These are phyloP conservation scores for Delonix regia DNA, from an alignment of 306 rosid genomes.

Conservation along the genomic window DNA sequence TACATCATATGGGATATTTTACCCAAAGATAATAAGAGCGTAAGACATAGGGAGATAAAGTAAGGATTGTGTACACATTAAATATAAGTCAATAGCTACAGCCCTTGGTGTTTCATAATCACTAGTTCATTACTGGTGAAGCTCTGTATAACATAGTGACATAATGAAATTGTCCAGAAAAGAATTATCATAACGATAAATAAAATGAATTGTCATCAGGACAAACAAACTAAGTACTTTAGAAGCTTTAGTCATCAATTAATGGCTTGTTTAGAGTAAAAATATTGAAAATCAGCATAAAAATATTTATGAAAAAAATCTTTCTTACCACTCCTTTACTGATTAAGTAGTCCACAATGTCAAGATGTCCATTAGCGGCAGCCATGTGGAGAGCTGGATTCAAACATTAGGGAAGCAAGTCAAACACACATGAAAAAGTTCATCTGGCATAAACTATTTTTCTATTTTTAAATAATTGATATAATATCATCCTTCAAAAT, in stretches of 20 bases:
- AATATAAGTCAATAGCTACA: not conserved
- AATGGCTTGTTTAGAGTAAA: not conserved
- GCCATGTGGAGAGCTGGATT: constrained; percentile 93
- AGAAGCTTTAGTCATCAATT: not conserved
- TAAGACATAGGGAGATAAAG: not conserved
- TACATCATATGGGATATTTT: not conserved
- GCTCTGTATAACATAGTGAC: not conserved
- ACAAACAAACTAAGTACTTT: not conserved
- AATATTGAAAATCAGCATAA: not conserved
- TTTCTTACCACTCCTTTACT: constrained; percentile 69
- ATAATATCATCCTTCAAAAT: not conserved
- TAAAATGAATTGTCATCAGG: not conserved
- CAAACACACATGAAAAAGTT: constrained; percentile 12
- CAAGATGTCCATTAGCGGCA: constrained; percentile 87
- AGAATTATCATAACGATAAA: not conserved
- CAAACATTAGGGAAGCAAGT: constrained; percentile 30
- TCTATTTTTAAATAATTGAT: not conserved
- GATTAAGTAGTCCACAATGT: constrained; percentile 71
- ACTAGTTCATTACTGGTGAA: not conserved
- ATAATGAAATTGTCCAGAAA: not conserved
- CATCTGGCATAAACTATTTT: not conserved
- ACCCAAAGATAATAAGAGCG: too few relatives aligned
- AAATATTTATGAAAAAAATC: not conserved
- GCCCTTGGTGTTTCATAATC: not conserved
- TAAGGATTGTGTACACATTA: not conserved